Evolutionary conservation across 768 basidiomycete genomes (phyloP).

Genomic region (Cyclocybe aegerita): DNA sequence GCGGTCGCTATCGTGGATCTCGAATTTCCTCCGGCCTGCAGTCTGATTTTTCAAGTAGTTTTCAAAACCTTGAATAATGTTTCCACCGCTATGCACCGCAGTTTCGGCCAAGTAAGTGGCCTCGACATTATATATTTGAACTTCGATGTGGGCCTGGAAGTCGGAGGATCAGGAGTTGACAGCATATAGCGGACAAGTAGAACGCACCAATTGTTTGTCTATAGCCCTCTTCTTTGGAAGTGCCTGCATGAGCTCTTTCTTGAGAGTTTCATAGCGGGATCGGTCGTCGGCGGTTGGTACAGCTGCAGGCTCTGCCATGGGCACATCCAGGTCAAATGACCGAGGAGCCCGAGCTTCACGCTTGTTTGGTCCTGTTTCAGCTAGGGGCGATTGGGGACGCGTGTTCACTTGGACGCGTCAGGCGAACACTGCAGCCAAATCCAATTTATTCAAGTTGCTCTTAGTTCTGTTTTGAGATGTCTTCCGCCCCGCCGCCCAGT

Average conservation of each 20-base stretch:
- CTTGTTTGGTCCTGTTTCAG: slow-evolving; percentile 27
- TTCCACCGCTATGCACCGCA: slow-evolving; percentile 73
- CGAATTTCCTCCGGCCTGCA: slow-evolving; percentile 65
- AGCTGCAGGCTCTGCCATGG: slow-evolving; percentile 39
- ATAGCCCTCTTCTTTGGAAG: slow-evolving; percentile 71
- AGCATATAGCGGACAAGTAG: not conserved
- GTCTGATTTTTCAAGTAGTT: slow-evolving; percentile 81
- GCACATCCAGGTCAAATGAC: not conserved
- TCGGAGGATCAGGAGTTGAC: not conserved
- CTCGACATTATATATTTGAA: slow-evolving; percentile 78
- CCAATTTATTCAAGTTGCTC: slow-evolving; percentile 12
- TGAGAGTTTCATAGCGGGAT: slow-evolving; percentile 67
- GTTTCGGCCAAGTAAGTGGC: slow-evolving; percentile 77
- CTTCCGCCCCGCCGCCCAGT: slow-evolving; percentile 55
- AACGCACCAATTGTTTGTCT: slow-evolving; percentile 75
- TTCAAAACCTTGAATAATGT: slow-evolving; percentile 87
- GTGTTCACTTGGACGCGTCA: slow-evolving; percentile 35
- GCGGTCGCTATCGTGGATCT: slow-evolving; percentile 75
- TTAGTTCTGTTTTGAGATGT: slow-evolving; percentile 38
- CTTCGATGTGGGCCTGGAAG: slow-evolving; percentile 69
- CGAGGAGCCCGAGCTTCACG: slow-evolving; percentile 5
- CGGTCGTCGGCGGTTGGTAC: slow-evolving; percentile 64
- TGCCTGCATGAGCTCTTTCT: slow-evolving; percentile 73
- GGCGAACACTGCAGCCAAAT: slow-evolving; percentile 9
- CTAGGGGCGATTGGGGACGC: slow-evolving; percentile 31